A percentile compares a stretch with the other conserved stretches of the same genome.
Evolutionary conservation across 1,284 basidiomycete species (phyloP).

Genomic region (Ganoderma sinense): DNA sequence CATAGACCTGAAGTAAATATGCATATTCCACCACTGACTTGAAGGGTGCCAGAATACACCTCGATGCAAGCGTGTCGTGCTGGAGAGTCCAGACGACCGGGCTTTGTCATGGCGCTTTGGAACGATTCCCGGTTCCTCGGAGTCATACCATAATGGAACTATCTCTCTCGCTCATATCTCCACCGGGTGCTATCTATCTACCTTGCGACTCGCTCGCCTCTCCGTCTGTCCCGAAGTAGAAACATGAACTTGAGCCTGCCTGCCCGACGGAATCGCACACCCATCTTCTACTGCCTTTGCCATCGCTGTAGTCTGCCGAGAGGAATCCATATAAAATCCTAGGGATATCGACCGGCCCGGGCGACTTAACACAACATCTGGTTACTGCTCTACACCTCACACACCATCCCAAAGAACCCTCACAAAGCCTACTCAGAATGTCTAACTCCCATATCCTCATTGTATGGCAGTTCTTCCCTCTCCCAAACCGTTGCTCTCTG

Average conservation of each 20-base stretch:
- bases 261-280: neutral
- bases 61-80: too few species aligned
- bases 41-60: too few species aligned
- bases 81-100: too few species aligned
- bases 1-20: too few species aligned
- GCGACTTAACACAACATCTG: too few species aligned
- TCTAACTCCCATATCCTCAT: neutral
- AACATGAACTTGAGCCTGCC: neutral
- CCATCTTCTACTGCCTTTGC: neutral
- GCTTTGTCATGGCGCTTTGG: too few species aligned
- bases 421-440: neutral
- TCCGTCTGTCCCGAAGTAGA: neutral
- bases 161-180: too few species aligned
- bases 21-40: too few species aligned
- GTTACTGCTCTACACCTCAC: neutral
- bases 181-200: neutral
- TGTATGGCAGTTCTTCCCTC: neutral
- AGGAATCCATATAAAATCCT: neutral
- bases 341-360: neutral
- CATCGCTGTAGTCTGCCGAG: too few species aligned
- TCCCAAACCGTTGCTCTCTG: neutral
- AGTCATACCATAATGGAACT: too few species aligned
- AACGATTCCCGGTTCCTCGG: too few species aligned
- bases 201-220: neutral
- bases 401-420: neutral